phyloP scores from a whole-genome alignment of 768 basidiomycete species.

The Amanita muscaria region DNA sequence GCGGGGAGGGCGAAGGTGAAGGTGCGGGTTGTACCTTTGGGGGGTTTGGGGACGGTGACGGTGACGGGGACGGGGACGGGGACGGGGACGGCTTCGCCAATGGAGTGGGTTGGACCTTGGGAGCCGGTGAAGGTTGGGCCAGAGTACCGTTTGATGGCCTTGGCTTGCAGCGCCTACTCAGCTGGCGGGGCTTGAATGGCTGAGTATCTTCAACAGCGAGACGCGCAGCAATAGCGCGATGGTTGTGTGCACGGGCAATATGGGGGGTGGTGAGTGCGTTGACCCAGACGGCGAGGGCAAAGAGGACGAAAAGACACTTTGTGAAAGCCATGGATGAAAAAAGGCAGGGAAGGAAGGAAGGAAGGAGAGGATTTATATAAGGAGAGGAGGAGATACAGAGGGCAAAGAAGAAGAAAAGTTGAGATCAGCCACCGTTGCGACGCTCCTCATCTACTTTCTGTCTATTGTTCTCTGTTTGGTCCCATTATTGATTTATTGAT shows the following conservation, averaged over 20 bases:
- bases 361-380: slow-evolving; percentile 9
- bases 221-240: slow-evolving; percentile 37
- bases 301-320: slow-evolving; percentile 34
- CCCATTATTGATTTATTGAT: not conserved
- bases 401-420: slow-evolving; percentile 2
- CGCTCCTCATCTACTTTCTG: not conserved
- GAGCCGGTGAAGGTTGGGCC: slow-evolving; percentile 11
- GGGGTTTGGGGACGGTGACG: too few species aligned
- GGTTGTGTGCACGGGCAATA: slow-evolving; percentile 25
- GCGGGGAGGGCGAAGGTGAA: slow-evolving; percentile 5
- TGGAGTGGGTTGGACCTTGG: too few species aligned
- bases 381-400: slow-evolving; percentile 8
- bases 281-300: slow-evolving; percentile 32
- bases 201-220: slow-evolving; percentile 23
- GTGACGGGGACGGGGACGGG: slow-evolving; percentile 6
- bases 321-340: slow-evolving; percentile 33
- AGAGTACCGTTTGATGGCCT: slow-evolving; percentile 16
- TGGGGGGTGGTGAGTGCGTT: slow-evolving; percentile 34
- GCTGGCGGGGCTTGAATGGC: slow-evolving; percentile 16
- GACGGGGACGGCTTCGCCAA: too few species aligned
- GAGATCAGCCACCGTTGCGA: not conserved
- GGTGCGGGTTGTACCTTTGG: too few species aligned
- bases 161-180: slow-evolving; percentile 30
- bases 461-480: not conserved
- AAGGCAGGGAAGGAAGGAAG: slow-evolving; percentile 13